Evolutionary conservation across 2,329 filamentous ascomycete genomes (phyloP), one percentile per base, ranked within the genome.

Genomic region (Pyricularia pennisetigena): DNA sequence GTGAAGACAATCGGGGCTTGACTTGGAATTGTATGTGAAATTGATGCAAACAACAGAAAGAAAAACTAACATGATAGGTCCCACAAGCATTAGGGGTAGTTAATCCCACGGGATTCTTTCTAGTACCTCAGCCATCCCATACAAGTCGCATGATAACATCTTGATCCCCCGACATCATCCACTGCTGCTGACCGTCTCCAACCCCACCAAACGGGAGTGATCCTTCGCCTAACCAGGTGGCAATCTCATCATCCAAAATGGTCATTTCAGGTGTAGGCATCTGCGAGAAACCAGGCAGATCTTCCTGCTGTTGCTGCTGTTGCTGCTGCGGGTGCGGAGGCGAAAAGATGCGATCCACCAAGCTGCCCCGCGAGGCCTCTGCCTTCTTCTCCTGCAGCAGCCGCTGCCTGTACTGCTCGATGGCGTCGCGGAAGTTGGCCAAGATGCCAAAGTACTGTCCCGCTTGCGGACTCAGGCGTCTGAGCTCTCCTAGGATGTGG

Each of bases 381-480:
- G 29, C 24, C 59, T 26, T 62, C 59, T 28, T 26, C 59, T 62
- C 59, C 59, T 62, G 24, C 26, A 28, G 26, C 2, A 62, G 59
- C 59, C 59, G 59, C 65, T 68, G 67, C 16, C 67, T 71, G 9
- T 69, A 71, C 14, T 65, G 49, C 28, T 67, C 65, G 9, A 72
- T 71, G 35, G 72, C 71, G 4, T 66, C 68, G n/a, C 67, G 70
- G n/a, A 72, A 70, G 20, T 71, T 64, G 1, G 66, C 54, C 14
- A 73, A 64, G 16, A 72, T 73, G 23, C 68, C 69, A 61, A 68
- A 64, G 35, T 73, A 73, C 24, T 72, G 71, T 12, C 35, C 67
- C 2, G 72, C 72, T 65, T 73, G 72, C 12, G 72, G 68, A 35
- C 72, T 62, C 10, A 62, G 24, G 8, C 59, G 59, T 62, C 20